phyloP scores from a whole-genome alignment of 495 filamentous ascomycete genomes.

The Penicillium taxi region DNA sequence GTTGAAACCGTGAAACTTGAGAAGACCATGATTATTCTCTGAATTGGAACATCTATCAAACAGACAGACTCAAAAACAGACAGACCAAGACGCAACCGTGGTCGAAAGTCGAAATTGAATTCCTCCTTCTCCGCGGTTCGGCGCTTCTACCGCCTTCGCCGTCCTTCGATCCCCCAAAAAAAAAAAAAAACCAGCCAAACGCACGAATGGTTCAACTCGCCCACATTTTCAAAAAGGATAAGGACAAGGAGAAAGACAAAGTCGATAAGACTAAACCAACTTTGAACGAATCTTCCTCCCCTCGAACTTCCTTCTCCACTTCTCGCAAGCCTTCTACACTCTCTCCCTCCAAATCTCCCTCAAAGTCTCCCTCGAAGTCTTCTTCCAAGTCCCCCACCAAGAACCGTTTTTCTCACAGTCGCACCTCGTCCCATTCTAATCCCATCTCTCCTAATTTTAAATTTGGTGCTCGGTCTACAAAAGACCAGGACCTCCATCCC shows the following conservation, averaged over 20 bases:
- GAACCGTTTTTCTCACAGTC: slow-evolving; percentile 26
- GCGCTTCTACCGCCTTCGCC: slow-evolving; percentile 43
- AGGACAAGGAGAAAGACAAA: slow-evolving; percentile 24
- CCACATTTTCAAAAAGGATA: slow-evolving; percentile 35
- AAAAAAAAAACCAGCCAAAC: slow-evolving; percentile 17
- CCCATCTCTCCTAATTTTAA: slow-evolving; percentile 13
- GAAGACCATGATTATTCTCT: too few relatives aligned
- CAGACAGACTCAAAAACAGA: too few relatives aligned
- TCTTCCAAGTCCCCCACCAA: slow-evolving; percentile 25
- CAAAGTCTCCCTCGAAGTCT: slow-evolving; percentile 20
- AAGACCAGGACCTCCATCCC: slow-evolving; percentile 68
- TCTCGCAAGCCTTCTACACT: slow-evolving; percentile 9
- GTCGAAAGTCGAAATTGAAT: not conserved
- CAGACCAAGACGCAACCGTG: not conserved
- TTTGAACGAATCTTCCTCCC: too few relatives aligned
- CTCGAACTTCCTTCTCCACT: slow-evolving; percentile 19
- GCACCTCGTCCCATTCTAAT: slow-evolving; percentile 25
- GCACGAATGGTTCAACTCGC: slow-evolving; percentile 29
- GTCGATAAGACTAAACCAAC: slow-evolving; percentile 5
- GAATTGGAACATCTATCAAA: too few relatives aligned
- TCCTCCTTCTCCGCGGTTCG: slow-evolving; percentile 1
- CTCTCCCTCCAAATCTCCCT: slow-evolving; percentile 16
- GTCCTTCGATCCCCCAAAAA: slow-evolving; percentile 35
- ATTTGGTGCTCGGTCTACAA: slow-evolving; percentile 36
- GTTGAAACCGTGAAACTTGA: too few relatives aligned